Conservation (phyloP, 2,329 filamentous ascomycete genomes). For the Paraphaeosphaeria sporulosa region DNA sequence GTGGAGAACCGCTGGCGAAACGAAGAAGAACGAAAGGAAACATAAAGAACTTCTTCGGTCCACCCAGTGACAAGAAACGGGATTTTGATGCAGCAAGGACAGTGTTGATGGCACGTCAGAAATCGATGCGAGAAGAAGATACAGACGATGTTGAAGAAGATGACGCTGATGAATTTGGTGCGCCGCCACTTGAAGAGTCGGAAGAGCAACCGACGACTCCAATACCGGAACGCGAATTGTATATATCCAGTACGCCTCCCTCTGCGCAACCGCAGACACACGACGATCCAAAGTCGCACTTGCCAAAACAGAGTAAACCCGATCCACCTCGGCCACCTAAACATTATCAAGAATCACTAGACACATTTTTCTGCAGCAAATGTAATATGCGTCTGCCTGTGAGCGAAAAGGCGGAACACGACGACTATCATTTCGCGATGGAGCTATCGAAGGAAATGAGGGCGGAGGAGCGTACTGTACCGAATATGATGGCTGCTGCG, state of each 20-base stretch:
- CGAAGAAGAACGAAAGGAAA: slow-evolving; percentile 43
- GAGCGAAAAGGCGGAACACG: slow-evolving; percentile 74
- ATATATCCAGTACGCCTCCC: slow-evolving; percentile 35
- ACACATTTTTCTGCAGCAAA: slow-evolving; percentile 65
- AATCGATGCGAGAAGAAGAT: slow-evolving; percentile 35
- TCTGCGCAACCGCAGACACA: slow-evolving; percentile 39
- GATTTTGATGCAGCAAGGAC: slow-evolving; percentile 45
- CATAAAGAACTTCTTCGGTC: slow-evolving; percentile 48
- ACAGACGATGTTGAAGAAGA: slow-evolving; percentile 27
- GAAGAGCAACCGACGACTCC: slow-evolving; percentile 25
- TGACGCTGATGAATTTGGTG: slow-evolving; percentile 27
- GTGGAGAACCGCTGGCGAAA: slow-evolving; percentile 38
- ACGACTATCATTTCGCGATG: slow-evolving; percentile 94
- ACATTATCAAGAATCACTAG: slow-evolving; percentile 31
- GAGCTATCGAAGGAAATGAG: slow-evolving; percentile 73
- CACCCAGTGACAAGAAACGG: slow-evolving; percentile 37
- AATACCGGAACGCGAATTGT: slow-evolving; percentile 17
- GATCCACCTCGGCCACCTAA: slow-evolving; percentile 11
- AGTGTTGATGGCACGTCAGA: slow-evolving; percentile 37
- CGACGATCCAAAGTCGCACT: slow-evolving; percentile 11
- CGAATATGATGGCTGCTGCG: slow-evolving; percentile 7
- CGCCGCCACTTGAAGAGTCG: slow-evolving; percentile 22
- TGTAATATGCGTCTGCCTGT: slow-evolving; percentile 70
- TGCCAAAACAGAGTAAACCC: slow-evolving; percentile 3
- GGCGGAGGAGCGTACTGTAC: slow-evolving; percentile 34